phyloP scores from a whole-genome alignment of 2,329 filamentous ascomycete genomes.

The Fusarium algeriense region DNA sequence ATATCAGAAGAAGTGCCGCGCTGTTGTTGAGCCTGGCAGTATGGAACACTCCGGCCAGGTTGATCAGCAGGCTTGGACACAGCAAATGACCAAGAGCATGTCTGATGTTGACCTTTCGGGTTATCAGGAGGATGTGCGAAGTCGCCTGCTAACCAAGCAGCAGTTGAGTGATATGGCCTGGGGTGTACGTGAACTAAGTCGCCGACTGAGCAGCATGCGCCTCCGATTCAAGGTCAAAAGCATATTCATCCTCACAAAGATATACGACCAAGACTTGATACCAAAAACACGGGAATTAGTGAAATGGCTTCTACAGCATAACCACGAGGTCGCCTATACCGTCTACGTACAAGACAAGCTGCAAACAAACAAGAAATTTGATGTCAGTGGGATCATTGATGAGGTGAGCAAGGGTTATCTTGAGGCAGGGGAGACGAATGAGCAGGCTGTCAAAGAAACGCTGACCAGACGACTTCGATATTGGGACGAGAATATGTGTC shows the following conservation, averaged over 20 bases:
- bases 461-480: conserved; percentile 73
- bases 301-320: conserved; percentile 81
- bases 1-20: conserved; percentile 42
- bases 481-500: conserved; percentile 86
- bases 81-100: conserved; percentile 59
- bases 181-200: conserved; percentile 90
- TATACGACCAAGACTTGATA: conserved; percentile 86
- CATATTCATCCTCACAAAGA: conserved; percentile 91
- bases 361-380: conserved; percentile 77
- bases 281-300: conserved; percentile 80
- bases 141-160: conserved; percentile 90
- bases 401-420: conserved; percentile 65
- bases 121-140: conserved; percentile 59
- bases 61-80: conserved; percentile 69
- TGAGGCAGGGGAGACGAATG: conserved; percentile 51
- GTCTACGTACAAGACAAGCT: conserved; percentile 88
- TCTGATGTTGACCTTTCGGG: conserved; percentile 56
- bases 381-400: conserved; percentile 74
- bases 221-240: conserved; percentile 84
- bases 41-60: conserved; percentile 63
- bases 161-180: conserved; percentile 97
- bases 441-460: conserved; percentile 51
- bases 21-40: conserved; percentile 55
- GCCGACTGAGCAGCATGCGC: conserved; percentile 84
- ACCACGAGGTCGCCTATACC: conserved; percentile 75